Percentiles rank a stretch among this genome's conserved stretches.
Evolutionary conservation across 2,329 filamentous ascomycete genomes (phyloP).

Genomic region (Fusarium stilboides): DNA sequence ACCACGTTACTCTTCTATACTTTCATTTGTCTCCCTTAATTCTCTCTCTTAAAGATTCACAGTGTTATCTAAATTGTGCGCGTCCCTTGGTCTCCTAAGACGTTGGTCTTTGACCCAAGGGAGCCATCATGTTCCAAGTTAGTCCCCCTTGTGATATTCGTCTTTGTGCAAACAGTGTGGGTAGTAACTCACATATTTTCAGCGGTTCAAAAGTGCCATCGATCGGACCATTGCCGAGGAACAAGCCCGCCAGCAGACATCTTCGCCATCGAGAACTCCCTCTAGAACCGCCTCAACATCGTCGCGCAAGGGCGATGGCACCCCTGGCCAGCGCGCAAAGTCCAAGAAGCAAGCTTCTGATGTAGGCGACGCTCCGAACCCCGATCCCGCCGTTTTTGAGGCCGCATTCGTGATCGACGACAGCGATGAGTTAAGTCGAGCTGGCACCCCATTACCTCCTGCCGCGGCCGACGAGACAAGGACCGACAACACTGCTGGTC

Average conservation of each 20-base stretch:
- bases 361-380: constrained; percentile 64
- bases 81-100: constrained; percentile 41
- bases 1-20: constrained; percentile 3
- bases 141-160: constrained; percentile 25
- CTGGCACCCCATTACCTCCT: constrained; percentile 69
- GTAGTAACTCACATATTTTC: constrained; percentile 25
- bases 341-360: constrained; percentile 59
- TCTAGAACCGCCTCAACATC: constrained; percentile 57
- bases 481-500: constrained; percentile 31
- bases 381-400: constrained; percentile 91
- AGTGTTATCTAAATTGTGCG: constrained; percentile 18
- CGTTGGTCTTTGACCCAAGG: constrained; percentile 40
- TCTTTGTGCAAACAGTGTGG: background rate
- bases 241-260: constrained; percentile 80
- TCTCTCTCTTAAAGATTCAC: constrained; percentile 4
- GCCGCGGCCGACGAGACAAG: constrained; percentile 56
- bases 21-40: constrained; percentile 3
- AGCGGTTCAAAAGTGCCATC: constrained; percentile 88
- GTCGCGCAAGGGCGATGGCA: constrained; percentile 59
- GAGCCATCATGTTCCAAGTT: constrained; percentile 54
- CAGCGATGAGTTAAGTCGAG: constrained; percentile 76
- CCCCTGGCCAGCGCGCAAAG: constrained; percentile 52
- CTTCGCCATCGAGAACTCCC: constrained; percentile 62
- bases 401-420: constrained; percentile 90
- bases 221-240: constrained; percentile 92